Percentiles rank a stretch among this genome's conserved stretches.
These are phyloP conservation scores for Beauveria scarabaeidicola DNA, from an alignment of 2,329 filamentous ascomycete species.

Conservation along the genomic window DNA sequence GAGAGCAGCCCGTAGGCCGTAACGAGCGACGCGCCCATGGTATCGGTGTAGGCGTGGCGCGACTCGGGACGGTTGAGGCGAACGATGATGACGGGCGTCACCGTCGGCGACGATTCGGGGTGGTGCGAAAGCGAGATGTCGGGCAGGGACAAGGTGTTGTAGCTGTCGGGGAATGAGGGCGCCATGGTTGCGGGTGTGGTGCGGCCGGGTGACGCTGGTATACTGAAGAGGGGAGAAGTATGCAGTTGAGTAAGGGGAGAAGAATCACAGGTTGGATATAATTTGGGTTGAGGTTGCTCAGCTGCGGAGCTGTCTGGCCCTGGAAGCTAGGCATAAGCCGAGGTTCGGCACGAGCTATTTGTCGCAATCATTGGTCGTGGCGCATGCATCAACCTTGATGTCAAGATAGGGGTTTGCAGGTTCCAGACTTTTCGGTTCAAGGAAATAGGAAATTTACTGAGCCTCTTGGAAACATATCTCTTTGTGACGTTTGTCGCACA, in stretches of 20 bases:
- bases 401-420: neutral
- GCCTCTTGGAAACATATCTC: no score
- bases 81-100: conserved; percentile 54
- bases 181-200: conserved; percentile 14
- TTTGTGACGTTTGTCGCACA: neutral
- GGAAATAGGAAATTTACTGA: no score
- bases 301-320: neutral
- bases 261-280: neutral
- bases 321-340: neutral
- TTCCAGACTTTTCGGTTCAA: neutral
- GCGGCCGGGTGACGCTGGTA: neutral
- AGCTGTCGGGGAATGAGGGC: conserved; percentile 25
- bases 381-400: neutral
- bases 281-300: neutral
- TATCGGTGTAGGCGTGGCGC: conserved; percentile 61
- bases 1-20: conserved; percentile 43
- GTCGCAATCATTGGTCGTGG: neutral
- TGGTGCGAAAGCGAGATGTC: conserved; percentile 41
- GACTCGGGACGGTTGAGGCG: conserved; percentile 56
- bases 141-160: conserved; percentile 33
- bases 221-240: neutral
- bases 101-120: conserved; percentile 39
- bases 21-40: conserved; percentile 55
- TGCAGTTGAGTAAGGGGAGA: neutral
- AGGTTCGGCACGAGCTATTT: neutral